Conservation (phyloP, 257 asterid species). For the Solanum microdontum region DNA sequence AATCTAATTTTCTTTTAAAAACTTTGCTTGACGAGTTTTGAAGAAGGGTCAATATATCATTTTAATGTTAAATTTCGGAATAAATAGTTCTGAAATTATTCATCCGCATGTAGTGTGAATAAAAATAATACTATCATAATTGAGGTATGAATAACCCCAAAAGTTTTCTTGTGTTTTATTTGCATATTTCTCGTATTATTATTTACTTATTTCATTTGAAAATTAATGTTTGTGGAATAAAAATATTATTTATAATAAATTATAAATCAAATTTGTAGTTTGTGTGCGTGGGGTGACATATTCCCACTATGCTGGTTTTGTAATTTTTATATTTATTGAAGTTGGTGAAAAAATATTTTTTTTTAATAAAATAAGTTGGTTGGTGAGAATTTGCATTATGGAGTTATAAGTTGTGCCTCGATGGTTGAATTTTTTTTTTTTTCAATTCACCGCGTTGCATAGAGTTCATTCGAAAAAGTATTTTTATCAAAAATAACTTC, state of each 20-base stretch:
- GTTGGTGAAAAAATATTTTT: neutral
- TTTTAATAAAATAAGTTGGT: neutral
- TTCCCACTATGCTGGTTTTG: neutral
- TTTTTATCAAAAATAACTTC: no score
- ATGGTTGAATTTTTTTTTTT: neutral
- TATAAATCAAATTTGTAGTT: neutral
- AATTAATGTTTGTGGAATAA: neutral
- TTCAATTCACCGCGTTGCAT: accelerated
- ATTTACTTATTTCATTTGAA: neutral
- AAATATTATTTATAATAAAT: neutral
- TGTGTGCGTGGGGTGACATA: neutral
- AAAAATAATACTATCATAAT: neutral
- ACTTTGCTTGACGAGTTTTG: neutral
- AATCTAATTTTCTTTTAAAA: neutral
- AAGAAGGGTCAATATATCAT: neutral
- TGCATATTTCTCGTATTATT: neutral
- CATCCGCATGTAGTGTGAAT: neutral
- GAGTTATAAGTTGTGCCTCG: neutral
- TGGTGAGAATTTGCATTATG: neutral
- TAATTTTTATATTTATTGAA: neutral
- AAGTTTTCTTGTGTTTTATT: neutral
- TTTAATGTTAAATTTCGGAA: neutral
- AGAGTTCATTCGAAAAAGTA: accelerated
- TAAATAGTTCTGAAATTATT: neutral
- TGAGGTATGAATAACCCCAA: neutral